Evolutionary conservation across 768 basidiomycete species (phyloP).

Genomic region (Naganishia onofrii): DNA sequence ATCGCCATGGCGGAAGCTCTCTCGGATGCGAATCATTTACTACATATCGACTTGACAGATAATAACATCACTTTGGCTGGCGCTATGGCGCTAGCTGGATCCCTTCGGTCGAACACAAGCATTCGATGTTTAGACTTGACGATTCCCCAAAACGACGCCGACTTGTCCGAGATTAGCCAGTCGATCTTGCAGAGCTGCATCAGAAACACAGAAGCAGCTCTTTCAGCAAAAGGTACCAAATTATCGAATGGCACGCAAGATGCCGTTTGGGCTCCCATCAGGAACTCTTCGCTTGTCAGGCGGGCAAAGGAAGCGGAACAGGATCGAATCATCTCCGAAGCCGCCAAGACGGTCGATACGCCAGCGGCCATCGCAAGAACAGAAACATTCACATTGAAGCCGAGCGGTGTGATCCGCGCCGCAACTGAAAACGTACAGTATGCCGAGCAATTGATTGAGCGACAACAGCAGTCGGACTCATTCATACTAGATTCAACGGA

Average conservation of each 20-base stretch:
- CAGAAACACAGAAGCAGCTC: slow-evolving; percentile 82
- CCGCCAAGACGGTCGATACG: slow-evolving; percentile 38
- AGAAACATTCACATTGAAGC: slow-evolving; percentile 50
- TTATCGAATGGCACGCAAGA: slow-evolving; percentile 58
- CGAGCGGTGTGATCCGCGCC: slow-evolving; percentile 40
- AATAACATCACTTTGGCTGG: slow-evolving; percentile 83
- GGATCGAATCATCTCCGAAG: slow-evolving; percentile 43
- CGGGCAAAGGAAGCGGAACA: slow-evolving; percentile 52
- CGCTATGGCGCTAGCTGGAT: slow-evolving; percentile 84
- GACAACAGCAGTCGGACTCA: background rate
- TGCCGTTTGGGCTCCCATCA: slow-evolving; percentile 54
- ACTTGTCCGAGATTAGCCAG: slow-evolving; percentile 66
- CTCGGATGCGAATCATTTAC: slow-evolving; percentile 77
- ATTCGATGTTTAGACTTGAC: slow-evolving; percentile 92
- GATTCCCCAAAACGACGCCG: slow-evolving; percentile 66
- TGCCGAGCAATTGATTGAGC: background rate
- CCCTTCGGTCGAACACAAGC: slow-evolving; percentile 73
- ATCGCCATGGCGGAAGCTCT: slow-evolving; percentile 96
- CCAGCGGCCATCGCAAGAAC: slow-evolving; percentile 47
- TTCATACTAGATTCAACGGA: slow-evolving; percentile 17
- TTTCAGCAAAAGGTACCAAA: slow-evolving; percentile 51
- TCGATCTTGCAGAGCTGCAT: slow-evolving; percentile 87
- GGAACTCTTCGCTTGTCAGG: slow-evolving; percentile 51
- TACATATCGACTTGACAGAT: slow-evolving; percentile 85
- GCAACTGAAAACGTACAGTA: slow-evolving; percentile 38